Percentiles rank a stretch among this genome's conserved stretches.
phyloP scores from a whole-genome alignment of 2,329 filamentous ascomycete species.

The Venturia aucupariae region DNA sequence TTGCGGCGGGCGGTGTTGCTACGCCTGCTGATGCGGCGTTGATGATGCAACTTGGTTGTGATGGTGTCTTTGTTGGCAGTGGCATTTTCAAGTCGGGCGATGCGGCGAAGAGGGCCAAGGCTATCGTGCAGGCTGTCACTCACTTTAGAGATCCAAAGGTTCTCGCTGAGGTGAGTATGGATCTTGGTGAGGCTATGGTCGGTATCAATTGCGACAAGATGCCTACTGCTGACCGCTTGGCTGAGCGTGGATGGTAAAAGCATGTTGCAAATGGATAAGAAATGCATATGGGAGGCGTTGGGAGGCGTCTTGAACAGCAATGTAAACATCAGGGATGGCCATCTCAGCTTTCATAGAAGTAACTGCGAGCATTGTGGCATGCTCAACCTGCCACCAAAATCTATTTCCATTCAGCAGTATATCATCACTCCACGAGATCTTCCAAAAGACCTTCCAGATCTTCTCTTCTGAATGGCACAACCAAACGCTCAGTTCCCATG shows the following conservation, averaged over 20 bases:
- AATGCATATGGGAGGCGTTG: conserved; percentile 5
- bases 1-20: conserved; percentile 97
- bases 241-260: conserved; percentile 73
- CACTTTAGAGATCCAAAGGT: conserved; percentile 81
- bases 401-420: neutral
- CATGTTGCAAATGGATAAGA: neutral
- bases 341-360: neutral
- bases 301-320: neutral
- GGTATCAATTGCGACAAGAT: conserved; percentile 80
- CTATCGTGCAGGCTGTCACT: conserved; percentile 89
- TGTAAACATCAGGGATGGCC: neutral
- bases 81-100: conserved; percentile 98
- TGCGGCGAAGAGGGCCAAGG: conserved; percentile 79
- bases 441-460: conserved; percentile 85
- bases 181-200: conserved; percentile 95
- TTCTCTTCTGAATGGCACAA: conserved; percentile 75
- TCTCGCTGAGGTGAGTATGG: conserved; percentile 76
- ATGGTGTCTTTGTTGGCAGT: conserved; percentile 93
- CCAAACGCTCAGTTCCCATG: conserved; percentile 74
- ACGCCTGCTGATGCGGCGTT: conserved; percentile 93
- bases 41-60: conserved; percentile 98
- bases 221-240: conserved; percentile 71
- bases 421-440: conserved; percentile 43
- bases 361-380: too few relatives aligned
- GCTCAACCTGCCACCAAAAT: neutral